Conservation (phyloP, 2,329 filamentous ascomycete genomes). For the Cercospora beticola region DNA sequence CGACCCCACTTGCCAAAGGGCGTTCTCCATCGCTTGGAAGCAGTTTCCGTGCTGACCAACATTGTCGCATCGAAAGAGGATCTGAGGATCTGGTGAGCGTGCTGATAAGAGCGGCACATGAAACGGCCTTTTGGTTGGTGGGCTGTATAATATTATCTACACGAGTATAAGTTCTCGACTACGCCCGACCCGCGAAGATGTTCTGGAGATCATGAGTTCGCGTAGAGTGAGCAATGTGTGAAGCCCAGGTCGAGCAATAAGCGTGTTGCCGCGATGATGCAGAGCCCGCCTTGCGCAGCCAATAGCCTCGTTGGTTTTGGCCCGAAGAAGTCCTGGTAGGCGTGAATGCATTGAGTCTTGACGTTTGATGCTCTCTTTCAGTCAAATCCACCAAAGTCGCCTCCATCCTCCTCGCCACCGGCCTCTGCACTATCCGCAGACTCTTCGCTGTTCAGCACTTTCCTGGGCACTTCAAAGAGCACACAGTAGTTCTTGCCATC, state of each 20-base stretch:
- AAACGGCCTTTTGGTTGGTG: neutral
- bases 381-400: conserved; percentile 11
- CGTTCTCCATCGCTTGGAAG: neutral
- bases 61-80: neutral
- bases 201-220: neutral
- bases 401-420: neutral
- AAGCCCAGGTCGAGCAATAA: neutral
- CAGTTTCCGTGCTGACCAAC: neutral
- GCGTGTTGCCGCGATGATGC: neutral
- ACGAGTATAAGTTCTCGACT: neutral
- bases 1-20: neutral
- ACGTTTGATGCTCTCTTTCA: neutral
- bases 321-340: neutral
- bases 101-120: neutral
- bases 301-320: neutral
- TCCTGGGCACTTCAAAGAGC: conserved; percentile 73
- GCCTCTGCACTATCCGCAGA: neutral
- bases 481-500: conserved; percentile 78
- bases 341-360: neutral
- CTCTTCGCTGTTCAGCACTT: conserved; percentile 32
- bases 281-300: neutral
- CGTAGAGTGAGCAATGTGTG: neutral
- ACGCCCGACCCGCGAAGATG: neutral
- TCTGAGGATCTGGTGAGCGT: neutral
- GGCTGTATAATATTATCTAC: neutral